phyloP scores from a whole-genome alignment of 208 protist species.

The Leishmania martiniquensis region DNA sequence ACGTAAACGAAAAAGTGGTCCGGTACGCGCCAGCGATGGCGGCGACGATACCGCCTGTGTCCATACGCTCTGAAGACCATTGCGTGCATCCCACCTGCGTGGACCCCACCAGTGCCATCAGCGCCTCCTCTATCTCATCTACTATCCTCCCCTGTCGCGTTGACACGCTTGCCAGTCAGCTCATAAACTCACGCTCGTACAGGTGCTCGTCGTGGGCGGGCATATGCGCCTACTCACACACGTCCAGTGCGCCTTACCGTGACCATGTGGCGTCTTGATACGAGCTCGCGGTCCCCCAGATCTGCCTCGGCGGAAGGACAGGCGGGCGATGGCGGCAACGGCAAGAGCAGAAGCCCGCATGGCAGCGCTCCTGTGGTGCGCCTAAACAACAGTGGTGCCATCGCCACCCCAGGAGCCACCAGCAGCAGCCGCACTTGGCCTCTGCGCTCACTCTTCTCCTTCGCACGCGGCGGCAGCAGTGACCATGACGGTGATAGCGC shows the following conservation, averaged over 20 bases:
- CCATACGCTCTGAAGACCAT: not conserved
- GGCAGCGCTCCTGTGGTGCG: not conserved
- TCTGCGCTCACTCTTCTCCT: constrained; percentile 9
- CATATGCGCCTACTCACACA: not conserved
- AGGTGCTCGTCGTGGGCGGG: not conserved
- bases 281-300: not conserved
- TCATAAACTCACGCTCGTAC: not conserved
- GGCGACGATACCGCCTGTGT: not conserved
- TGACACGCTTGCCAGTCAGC: not conserved
- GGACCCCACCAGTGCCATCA: not conserved
- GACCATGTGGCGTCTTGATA: not conserved
- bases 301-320: not conserved
- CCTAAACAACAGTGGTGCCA: not conserved
- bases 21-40: not conserved
- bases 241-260: not conserved
- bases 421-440: constrained; percentile 5
- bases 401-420: not conserved
- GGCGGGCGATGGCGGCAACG: not conserved
- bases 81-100: not conserved
- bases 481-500: constrained; percentile 3
- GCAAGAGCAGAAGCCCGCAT: not conserved
- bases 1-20: not conserved
- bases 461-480: too few species aligned
- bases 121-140: not conserved
- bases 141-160: not conserved